Base-by-base conservation (phyloP, 148 eudicot species). In the Chenopodium quinoa region DNA sequence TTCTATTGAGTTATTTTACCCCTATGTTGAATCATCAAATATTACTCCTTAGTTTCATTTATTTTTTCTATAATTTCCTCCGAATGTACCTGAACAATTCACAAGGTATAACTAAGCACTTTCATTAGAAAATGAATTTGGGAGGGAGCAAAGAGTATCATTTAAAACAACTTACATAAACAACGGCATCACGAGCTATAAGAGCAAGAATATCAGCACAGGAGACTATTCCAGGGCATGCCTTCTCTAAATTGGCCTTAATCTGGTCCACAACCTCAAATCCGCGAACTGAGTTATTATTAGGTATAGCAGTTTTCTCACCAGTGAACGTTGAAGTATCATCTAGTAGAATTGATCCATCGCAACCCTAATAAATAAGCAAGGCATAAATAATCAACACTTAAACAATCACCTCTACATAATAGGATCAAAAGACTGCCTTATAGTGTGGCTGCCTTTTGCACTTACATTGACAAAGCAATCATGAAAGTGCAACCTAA, bases 201-300 rank as follows among this genome's bases (percentile, higher is more conserved):
- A 88, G 68, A 17, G 92, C 89, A 67, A 90, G 82, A 37, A 90
- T 82, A 84, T 90, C 92, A 16, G 92, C 92, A 77, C 92, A 90
- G 0, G 92, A 90, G 6, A 90, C 92, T 0, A 87, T 76, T 16
- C 86, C 91, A 2, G 85, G 84, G 56, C 92, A 88, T 62, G 90
- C 87, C 32, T 82, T 80, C 81, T 90, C 88, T 56, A 90, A 71
- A n/a, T 78, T 82, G 25, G 87, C 83, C 76, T 88, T 90, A 34
- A 90, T 90, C 71, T 77, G 31, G 54, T 88, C 91, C 5, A 90
- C 72, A 16, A 88, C 92, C 22, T 84, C 87, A 46, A 90, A 90
- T 22, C 92, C 92, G 54, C 92, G 87, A 4, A 71, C 79, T 11
- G 92, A 88, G 23, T 83, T 83, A 47, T 82, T 76, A 72, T 90